Evolutionary conservation across 2,329 filamentous ascomycete species (phyloP).

Genomic region (Colletotrichum sp.): DNA sequence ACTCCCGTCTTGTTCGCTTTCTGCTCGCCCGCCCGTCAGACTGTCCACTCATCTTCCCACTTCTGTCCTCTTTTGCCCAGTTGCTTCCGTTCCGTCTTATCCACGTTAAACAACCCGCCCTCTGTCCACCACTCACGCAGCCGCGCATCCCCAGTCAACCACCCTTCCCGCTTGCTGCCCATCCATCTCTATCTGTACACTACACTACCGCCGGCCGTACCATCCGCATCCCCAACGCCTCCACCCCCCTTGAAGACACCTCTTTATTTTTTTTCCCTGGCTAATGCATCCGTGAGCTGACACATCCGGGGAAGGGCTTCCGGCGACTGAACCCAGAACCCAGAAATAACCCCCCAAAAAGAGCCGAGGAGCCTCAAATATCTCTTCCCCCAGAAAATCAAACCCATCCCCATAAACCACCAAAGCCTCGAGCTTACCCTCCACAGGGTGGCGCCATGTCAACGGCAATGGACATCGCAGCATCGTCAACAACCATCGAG

Average conservation of each 20-base stretch:
- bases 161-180: neutral
- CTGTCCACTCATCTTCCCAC: neutral
- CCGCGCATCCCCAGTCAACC: neutral
- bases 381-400: neutral
- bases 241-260: constrained; percentile 14
- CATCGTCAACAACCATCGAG: neutral
- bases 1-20: neutral
- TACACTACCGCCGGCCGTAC: neutral
- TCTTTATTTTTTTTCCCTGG: neutral
- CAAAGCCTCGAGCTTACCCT: neutral
- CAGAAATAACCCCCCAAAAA: constrained; percentile 11
- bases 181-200: neutral
- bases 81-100: neutral
- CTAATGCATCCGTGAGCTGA: constrained; percentile 21
- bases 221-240: constrained; percentile 1
- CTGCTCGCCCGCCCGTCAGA: neutral
- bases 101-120: neutral
- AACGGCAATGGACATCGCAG: constrained; percentile 1
- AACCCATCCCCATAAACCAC: neutral
- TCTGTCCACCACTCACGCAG: neutral
- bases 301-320: constrained; percentile 21
- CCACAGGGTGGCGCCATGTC: neutral
- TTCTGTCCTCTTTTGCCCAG: neutral
- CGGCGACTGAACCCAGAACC: constrained; percentile 19
- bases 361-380: constrained; percentile 7